Evolutionary conservation across 1,284 basidiomycete species (phyloP), one percentile per base, ranked within the genome.

Genomic region (Ganoderma sinense): DNA sequence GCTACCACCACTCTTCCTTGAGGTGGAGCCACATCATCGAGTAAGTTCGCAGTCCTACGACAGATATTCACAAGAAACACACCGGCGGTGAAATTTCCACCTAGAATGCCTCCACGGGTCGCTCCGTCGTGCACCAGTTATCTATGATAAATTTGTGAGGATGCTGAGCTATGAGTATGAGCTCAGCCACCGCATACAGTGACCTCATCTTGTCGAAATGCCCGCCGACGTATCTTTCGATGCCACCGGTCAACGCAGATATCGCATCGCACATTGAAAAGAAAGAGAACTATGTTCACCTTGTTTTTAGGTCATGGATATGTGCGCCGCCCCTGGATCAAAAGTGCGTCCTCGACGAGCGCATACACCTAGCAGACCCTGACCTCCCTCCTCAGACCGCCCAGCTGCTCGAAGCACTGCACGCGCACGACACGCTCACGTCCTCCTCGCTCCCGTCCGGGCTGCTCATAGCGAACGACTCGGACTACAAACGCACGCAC

Each of bases 251-350:
- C 4, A 1, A 51, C 14, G 23, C 4, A 51, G 4, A 51, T 4
- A 51, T 26, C 48, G 20, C 23, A 14, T 26, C 23, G 13, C 13
- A 14, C 11, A 13, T 1, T 36, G 36, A 26, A 23, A 14, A n/a
- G n/a, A n/a, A n/a, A n/a, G n/a, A 51, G 23, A 13, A 23, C 23
- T 26, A n/a, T 60, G 16, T 23, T 60, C 59, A 36, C 63, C 14
- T 11, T 26, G 39, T 43, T 29, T 31, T 33, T 71, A 96, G 92
- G 95, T 96, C 48, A 90, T 99, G 75, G 97, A 99, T 82, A 96
- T 98, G 94, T 99, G 97, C 79, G 98, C 98, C n/a, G 97, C 98
- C 1, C 98, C 98, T 1, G 98, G 98, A 18, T 98, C 96, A 40
- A 99, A 99, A 84, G 94, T 91, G 68, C 65, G 79, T 56, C 51